These are phyloP conservation scores for Magnusiomyces magnusii DNA, from an alignment of 1,139 yeast species.

Conservation along the genomic window DNA sequence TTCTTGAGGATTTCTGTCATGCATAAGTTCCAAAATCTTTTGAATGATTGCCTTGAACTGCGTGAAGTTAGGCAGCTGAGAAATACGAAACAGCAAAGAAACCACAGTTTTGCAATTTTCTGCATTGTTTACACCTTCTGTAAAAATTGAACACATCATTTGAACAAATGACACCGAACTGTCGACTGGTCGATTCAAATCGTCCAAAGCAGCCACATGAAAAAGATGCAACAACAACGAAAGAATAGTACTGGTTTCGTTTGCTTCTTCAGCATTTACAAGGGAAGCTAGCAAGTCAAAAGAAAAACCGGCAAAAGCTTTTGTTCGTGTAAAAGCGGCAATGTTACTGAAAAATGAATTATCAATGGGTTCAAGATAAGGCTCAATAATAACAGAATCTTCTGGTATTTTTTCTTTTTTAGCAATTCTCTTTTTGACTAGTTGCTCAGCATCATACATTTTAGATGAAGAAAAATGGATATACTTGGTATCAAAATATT, in stretches of 20 bases:
- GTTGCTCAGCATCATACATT: conserved; percentile 63
- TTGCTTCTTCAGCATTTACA: conserved; percentile 15
- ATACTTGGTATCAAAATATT: conserved; percentile 69
- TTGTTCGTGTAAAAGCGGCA: conserved; percentile 31
- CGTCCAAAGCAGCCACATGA: conserved; percentile 46
- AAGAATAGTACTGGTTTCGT: conserved; percentile 40
- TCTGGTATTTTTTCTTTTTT: conserved; percentile 23
- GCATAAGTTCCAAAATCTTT: conserved; percentile 17
- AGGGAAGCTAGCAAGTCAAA: conserved; percentile 21
- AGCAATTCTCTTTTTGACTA: conserved; percentile 43
- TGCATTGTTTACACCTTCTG: background rate
- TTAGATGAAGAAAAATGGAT: conserved; percentile 70
- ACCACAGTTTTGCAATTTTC: conserved; percentile 1
- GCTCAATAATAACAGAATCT: conserved; percentile 32
- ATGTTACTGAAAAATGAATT: conserved; percentile 31
- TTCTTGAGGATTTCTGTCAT: conserved; percentile 11
- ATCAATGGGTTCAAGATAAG: conserved; percentile 29
- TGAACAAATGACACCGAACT: conserved; percentile 8
- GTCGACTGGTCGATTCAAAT: conserved; percentile 19
- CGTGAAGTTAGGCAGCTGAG: conserved; percentile 6
- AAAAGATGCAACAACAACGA: conserved; percentile 59
- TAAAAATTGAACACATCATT: conserved; percentile 9
- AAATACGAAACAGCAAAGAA: conserved; percentile 4
- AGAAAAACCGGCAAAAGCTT: conserved; percentile 31
- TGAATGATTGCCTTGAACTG: conserved; percentile 14